phyloP scores from a whole-genome alignment of 805 yeast species.

The Candida awuae region DNA sequence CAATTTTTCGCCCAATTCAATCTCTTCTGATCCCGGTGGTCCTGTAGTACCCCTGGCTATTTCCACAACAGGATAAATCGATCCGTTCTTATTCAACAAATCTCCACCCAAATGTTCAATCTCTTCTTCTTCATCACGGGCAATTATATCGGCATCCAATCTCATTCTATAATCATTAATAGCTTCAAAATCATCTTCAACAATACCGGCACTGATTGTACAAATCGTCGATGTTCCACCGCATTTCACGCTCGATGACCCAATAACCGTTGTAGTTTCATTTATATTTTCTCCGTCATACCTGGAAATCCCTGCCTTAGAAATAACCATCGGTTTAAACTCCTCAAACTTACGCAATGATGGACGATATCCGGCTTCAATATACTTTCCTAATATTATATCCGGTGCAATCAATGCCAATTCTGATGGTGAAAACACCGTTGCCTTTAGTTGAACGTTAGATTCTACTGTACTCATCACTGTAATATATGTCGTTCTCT shows the following conservation, averaged over 20 bases:
- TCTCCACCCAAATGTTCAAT: constrained; percentile 10
- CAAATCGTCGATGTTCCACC: constrained; percentile 73
- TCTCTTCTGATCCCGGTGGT: constrained; percentile 82
- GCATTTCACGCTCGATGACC: constrained; percentile 59
- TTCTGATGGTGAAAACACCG: constrained; percentile 72
- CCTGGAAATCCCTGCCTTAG: constrained; percentile 32
- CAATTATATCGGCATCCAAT: constrained; percentile 31
- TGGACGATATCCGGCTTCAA: constrained; percentile 71
- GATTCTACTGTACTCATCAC: constrained; percentile 10
- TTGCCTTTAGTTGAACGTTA: constrained; percentile 29
- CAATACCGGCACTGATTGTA: constrained; percentile 58
- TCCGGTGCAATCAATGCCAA: constrained; percentile 83
- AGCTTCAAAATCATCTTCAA: constrained; percentile 43
- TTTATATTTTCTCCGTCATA: constrained; percentile 20
- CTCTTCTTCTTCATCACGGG: constrained; percentile 12
- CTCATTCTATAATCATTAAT: constrained; percentile 35
- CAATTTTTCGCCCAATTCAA: constrained; percentile 58
- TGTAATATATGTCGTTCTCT: not conserved
- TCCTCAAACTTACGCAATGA: constrained; percentile 63
- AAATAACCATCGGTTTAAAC: constrained; percentile 49
- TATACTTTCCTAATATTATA: constrained; percentile 67
- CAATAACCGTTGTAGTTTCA: constrained; percentile 35
- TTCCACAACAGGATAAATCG: constrained; percentile 68
- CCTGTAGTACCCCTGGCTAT: constrained; percentile 68
- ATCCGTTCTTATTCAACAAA: constrained; percentile 24